Evolutionary conservation across 306 rosid species (phyloP), one percentile per base, ranked within the genome.

Genomic region (Ochetophila trinervis): DNA sequence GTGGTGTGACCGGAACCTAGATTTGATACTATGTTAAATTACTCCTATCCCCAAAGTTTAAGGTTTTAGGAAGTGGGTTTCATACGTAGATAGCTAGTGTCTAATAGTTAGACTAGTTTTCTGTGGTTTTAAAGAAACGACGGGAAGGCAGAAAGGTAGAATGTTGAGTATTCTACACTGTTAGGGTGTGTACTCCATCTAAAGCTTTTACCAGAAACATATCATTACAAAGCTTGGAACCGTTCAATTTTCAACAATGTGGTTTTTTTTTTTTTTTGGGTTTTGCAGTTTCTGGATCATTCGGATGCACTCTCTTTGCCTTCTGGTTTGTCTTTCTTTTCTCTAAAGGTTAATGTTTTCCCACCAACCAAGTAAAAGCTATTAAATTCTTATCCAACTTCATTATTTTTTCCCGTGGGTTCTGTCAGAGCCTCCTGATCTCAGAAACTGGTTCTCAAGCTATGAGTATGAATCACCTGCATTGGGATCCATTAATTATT

Each of bases 391-490:
- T 45, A 34, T 57, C 8, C 11, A 53, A 53, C 8, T 54, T 23
- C 12, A 30, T 32, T 0, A 37, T 14, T 16, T 45, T 68, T 5
- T 0, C 4, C 32, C 40, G 44, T 78, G 70, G 72, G 62, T 62
- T 45, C 23, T 76, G 10, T 61, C 73, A 87, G 95, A 84, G 79
- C 95, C 79, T 71, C 93, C 84, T 16, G 95, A 85, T 57, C 67
- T 89, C 37, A 72, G 82, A 19, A 80, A 80, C 37, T 89, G 93
- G 96, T 84, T 92, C 71, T 78, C 85, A 40, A 92, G 88, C 82
- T 92, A 92, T 22, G 67, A 66, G 53, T 92, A 92, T 49, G 80
- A 69, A 16, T 82, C 96, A 53, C 95, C 96, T 22, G 65, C 20
- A 21, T 74, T 71, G 32, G 86, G 79, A 62, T 84, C 81, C 1